A percentile compares a stretch with the other conserved stretches of the same genome.
These are phyloP conservation scores for Zasmidium cellare DNA, from an alignment of 2,329 filamentous ascomycete species.

Conservation along the genomic window DNA sequence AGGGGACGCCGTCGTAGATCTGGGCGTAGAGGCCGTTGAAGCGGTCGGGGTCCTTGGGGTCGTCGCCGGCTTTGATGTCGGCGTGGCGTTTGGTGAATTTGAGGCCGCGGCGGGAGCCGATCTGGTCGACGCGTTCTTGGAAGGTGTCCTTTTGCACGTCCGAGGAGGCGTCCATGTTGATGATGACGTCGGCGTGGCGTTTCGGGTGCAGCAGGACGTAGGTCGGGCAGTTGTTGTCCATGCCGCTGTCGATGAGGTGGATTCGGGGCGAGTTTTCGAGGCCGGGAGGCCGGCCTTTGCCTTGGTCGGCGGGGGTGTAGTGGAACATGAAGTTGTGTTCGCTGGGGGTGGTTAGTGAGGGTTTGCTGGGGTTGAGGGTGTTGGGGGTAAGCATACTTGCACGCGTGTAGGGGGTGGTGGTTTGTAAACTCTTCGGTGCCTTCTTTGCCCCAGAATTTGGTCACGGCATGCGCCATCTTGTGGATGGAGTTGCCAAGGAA, in stretches of 20 bases:
- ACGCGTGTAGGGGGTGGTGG: slow-evolving; percentile 38
- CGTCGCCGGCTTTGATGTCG: slow-evolving; percentile 23
- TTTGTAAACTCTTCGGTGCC: slow-evolving; percentile 36
- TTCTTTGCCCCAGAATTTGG: slow-evolving; percentile 36
- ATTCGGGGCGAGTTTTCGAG: slow-evolving; percentile 37
- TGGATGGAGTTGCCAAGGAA: slow-evolving; percentile 35
- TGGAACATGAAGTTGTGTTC: slow-evolving; percentile 36
- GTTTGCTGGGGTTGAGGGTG: neutral
- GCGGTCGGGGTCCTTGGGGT: slow-evolving; percentile 27
- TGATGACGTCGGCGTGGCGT: slow-evolving; percentile 32
- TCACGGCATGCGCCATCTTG: slow-evolving; percentile 25
- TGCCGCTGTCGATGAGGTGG: slow-evolving; percentile 37
- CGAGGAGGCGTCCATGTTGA: slow-evolving; percentile 36
- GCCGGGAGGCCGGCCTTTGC: slow-evolving; percentile 27
- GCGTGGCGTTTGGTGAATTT: slow-evolving; percentile 34
- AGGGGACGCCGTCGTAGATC: slow-evolving; percentile 28
- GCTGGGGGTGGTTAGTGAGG: neutral
- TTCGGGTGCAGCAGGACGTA: slow-evolving; percentile 31
- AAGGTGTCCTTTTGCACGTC: slow-evolving; percentile 38
- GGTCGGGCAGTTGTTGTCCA: slow-evolving; percentile 40
- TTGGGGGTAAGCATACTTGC: slow-evolving; percentile 18
- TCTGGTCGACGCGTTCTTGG: slow-evolving; percentile 34
- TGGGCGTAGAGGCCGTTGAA: slow-evolving; percentile 35
- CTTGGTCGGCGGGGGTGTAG: slow-evolving; percentile 22
- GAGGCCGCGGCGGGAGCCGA: slow-evolving; percentile 33